phyloP scores from a whole-genome alignment of 2,329 filamentous ascomycete species.

The Hansfordia pulvinata region DNA sequence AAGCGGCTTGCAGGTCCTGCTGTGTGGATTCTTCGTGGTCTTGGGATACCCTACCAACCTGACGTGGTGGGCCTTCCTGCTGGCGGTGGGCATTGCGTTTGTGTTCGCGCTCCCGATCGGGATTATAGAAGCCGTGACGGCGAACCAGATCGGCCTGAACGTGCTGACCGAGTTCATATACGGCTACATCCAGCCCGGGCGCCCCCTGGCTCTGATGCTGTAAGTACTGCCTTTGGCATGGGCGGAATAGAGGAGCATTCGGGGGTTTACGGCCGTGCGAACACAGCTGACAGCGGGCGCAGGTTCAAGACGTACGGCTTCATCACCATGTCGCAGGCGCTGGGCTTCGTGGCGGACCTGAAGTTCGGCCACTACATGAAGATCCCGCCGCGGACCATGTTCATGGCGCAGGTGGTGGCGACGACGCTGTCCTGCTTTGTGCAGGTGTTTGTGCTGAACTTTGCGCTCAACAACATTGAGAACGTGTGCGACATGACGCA shows the following conservation, averaged over 20 bases:
- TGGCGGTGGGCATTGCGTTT: constrained; percentile 51
- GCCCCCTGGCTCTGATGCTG: constrained; percentile 62
- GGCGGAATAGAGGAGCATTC: no score
- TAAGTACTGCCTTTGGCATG: constrained; percentile 23
- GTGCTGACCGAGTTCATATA: constrained; percentile 63
- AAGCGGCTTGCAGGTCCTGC: constrained; percentile 29
- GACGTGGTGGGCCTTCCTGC: constrained; percentile 58
- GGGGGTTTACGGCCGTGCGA: no score
- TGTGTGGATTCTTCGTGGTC: constrained; percentile 37
- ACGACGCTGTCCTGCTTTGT: constrained; percentile 54
- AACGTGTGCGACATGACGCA: constrained; percentile 47
- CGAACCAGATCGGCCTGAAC: constrained; percentile 60
- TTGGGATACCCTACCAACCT: constrained; percentile 53
- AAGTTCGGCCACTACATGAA: constrained; percentile 67
- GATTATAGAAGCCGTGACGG: constrained; percentile 57
- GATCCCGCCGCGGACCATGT: constrained; percentile 53
- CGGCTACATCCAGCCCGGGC: constrained; percentile 62
- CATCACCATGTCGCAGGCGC: constrained; percentile 50
- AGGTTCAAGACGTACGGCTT: constrained; percentile 52
- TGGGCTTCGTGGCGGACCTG: constrained; percentile 51
- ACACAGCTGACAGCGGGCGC: no score
- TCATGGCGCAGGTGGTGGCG: constrained; percentile 50
- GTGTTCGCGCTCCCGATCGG: constrained; percentile 53
- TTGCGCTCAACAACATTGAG: constrained; percentile 45
- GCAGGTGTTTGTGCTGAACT: constrained; percentile 51